Percentiles rank a stretch among this genome's conserved stretches.
Evolutionary conservation across 257 asterid species (phyloP).

Genomic region (Solanum corneliomulleri): DNA sequence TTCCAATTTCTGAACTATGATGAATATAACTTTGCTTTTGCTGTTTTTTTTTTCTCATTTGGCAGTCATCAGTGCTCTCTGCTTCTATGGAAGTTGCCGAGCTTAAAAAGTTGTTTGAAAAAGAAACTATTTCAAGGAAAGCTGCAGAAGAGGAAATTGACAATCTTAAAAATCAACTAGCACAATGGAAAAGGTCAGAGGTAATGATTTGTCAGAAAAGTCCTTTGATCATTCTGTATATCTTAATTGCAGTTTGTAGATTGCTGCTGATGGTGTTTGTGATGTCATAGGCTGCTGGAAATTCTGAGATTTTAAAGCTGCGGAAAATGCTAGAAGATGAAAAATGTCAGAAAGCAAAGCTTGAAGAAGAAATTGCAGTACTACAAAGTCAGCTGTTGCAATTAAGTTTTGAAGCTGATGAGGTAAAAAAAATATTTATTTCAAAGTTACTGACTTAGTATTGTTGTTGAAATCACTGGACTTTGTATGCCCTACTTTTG

Average conservation of each 20-base stretch:
- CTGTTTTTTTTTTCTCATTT: neutral
- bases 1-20: neutral
- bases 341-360: conserved; percentile 37
- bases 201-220: conserved; percentile 12
- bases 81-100: conserved; percentile 48
- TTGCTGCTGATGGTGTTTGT: conserved; percentile 7
- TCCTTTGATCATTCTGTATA: neutral
- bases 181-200: conserved; percentile 57
- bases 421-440: conserved; percentile 30
- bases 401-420: conserved; percentile 73
- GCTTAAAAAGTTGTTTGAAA: conserved; percentile 41
- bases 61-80: conserved; percentile 31
- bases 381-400: conserved; percentile 59
- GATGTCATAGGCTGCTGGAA: conserved; percentile 41
- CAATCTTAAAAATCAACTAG: conserved; percentile 40
- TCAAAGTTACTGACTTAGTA: neutral
- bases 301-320: conserved; percentile 51
- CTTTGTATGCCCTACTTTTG: neutral
- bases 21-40: neutral
- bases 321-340: conserved; percentile 64
- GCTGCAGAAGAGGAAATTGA: conserved; percentile 59
- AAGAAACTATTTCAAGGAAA: conserved; percentile 48
- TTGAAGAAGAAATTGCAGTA: conserved; percentile 55
- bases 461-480: neutral
- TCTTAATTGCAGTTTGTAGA: neutral